Evolutionary conservation across 805 yeast species (phyloP), one percentile per base, ranked within the genome.

Genomic region (Danielozyma ontarioensis): DNA sequence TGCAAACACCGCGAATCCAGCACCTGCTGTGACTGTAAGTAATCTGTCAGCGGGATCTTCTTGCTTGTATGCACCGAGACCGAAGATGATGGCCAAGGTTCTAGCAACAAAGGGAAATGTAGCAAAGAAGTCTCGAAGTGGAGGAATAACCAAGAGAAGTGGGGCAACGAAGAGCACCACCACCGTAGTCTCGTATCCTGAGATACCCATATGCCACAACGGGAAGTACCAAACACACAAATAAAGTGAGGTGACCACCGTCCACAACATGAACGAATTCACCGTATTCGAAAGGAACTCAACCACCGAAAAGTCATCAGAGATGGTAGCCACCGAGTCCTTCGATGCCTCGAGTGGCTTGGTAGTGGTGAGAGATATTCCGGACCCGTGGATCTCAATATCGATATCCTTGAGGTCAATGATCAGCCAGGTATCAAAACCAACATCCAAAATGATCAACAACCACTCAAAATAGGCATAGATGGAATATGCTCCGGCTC

Each of bases 401-500:
- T 73, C 73, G n/a, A 89, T 53, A 28, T 70, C 73, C 15, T 65
- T 46, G 49, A 93, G 87, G 48, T 90, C 97, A 15, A 67, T 39
- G 13, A 77, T 70, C 1, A 95, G 72, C 72, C 85, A 80, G 1
- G 93, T 67, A 57, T 93, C 98, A 56, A 88, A 93, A 4, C 75
- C 78, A 17, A 93, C 68, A 52, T 93, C 98, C 34, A 88, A 69
- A 18, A 88, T 49, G 35, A 93, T 85, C 51, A 93, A 68, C 1
- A 83, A 62, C 98, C 98, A 93, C 62, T 93, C 98, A 48, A 87
- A 81, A 57, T 87, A 88, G 0, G 98, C 96, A 56, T 93, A 93
- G 29, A 79, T 73, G 0, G 97, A 89, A 55, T 93, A 93, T 2
- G 98, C 96, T n/a, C 98, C 98, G 0, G 96, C 74, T 29, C 79